Base-by-base conservation (phyloP, 2,329 filamentous ascomycete species). In the Aspergillus tanneri region DNA sequence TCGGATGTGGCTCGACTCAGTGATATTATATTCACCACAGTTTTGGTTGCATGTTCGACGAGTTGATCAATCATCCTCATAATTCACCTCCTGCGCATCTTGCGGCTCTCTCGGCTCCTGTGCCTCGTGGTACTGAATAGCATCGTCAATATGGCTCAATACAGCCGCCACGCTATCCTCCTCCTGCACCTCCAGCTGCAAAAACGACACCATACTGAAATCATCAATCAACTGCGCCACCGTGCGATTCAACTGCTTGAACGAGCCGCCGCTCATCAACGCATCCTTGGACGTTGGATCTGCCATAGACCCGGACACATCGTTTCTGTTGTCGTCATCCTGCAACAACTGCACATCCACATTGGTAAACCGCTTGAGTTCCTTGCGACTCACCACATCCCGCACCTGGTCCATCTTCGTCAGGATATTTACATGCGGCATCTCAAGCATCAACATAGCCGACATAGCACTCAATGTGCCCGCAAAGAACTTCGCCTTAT, bases 351-450 rank as follows among this genome's bases (percentile, higher is more conserved):
- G 83, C 3, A 86, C 83, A 65, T 97, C 92, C 1, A 93, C 90
- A 44, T 92, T 90, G 47, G 95, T 76, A 65, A 96, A 99, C 18
- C 89, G 81, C 73, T 95, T 95, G 51, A 99, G 68, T 60, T 97
- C 90, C 68, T 87, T 87, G 70, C 90, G 90, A 49, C 85, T 85
- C 21, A 97, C 82, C 70, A 93, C 88, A 30, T 88, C 90, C 68
- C 93, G 93, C 57, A 97, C 84, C 52, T 97, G 81, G 68, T 99
- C 93, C 91, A 97, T 97, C 75, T 99, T 99, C 66, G 87, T 95
- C 47, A 99, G 76, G 52, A 99, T 87, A 68, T 99, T 99, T 66
- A 99, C 84, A 67, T 99, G 93, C 4, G 93, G 93, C 56, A 97
- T 84, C 72, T 97, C 93, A 54, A 99, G 82, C 90, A 97, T 93